These are phyloP conservation scores for Diaporthe humulicola DNA, from an alignment of 2,329 filamentous ascomycete genomes.

Conservation along the genomic window DNA sequence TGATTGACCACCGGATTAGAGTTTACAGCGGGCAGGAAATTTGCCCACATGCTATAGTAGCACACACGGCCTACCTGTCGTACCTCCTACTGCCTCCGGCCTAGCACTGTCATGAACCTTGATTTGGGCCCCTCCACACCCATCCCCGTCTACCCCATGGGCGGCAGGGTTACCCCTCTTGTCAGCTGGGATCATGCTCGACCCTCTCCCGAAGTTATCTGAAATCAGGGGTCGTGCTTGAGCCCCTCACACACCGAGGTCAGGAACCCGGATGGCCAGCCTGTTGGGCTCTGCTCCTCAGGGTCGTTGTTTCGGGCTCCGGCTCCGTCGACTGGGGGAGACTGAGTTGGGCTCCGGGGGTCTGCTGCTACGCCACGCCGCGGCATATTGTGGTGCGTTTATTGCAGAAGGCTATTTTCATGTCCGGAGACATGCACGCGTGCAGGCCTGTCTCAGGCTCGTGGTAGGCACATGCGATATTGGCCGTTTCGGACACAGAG, in stretches of 20 bases:
- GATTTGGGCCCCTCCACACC: conserved; percentile 6
- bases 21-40: conserved; percentile 26
- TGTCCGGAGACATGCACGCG: background rate
- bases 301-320: conserved; percentile 11
- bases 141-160: conserved; percentile 15
- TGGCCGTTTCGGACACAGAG: conserved; percentile 4
- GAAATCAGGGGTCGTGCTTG: conserved; percentile 27
- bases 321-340: background rate
- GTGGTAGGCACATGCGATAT: background rate
- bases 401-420: background rate
- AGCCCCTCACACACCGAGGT: background rate
- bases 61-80: conserved; percentile 6
- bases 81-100: conserved; percentile 6
- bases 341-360: background rate
- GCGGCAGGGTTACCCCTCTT: conserved; percentile 29
- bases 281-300: background rate
- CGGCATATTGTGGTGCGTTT: background rate
- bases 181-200: conserved; percentile 26
- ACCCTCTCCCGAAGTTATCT: background rate
- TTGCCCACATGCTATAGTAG: conserved; percentile 11
- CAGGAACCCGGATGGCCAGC: conserved; percentile 10
- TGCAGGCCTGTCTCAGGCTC: conserved; percentile 14
- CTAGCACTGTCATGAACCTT: conserved; percentile 20
- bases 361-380: background rate
- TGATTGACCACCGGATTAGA: conserved; percentile 20